Evolutionary conservation across 176 grass and related monocot genomes (phyloP).

Genomic region (Oryza officinalis): DNA sequence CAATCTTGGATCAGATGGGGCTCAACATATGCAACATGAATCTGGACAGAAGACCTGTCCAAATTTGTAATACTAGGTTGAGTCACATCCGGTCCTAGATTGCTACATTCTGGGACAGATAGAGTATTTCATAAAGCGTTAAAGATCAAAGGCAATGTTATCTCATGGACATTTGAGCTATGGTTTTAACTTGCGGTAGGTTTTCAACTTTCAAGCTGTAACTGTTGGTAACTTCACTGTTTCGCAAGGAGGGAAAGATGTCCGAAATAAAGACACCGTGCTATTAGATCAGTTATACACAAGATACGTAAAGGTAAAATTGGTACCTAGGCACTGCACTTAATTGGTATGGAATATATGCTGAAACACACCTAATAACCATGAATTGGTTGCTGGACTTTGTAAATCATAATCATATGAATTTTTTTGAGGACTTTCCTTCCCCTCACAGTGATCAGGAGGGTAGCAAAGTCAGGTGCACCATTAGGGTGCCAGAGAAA

Average conservation of each 20-base stretch:
- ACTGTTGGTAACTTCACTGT: not conserved
- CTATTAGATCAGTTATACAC: not conserved
- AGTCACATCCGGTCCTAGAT: too few species aligned
- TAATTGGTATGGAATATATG: not conserved
- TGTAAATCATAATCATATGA: not conserved
- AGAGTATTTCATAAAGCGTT: not conserved
- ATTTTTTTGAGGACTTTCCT: not conserved
- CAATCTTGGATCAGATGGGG: too few species aligned
- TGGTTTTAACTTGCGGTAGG: not conserved
- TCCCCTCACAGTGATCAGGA: not conserved
- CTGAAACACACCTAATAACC: not conserved
- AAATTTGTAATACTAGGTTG: too few species aligned
- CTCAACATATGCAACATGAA: too few species aligned
- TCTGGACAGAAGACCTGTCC: too few species aligned
- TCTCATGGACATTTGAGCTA: not conserved
- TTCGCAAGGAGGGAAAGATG: not conserved
- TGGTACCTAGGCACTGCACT: not conserved
- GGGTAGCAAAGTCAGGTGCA: too few species aligned
- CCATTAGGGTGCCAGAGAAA: too few species aligned
- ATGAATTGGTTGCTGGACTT: not conserved
- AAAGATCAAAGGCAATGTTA: conserved; percentile 2
- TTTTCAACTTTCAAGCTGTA: not conserved
- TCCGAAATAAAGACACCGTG: not conserved
- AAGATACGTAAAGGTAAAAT: not conserved
- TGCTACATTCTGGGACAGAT: too few species aligned